A percentile compares a stretch with the other conserved stretches of the same genome.
These are phyloP conservation scores for Lactarius indigo DNA, from an alignment of 768 basidiomycete species.

Conservation along the genomic window DNA sequence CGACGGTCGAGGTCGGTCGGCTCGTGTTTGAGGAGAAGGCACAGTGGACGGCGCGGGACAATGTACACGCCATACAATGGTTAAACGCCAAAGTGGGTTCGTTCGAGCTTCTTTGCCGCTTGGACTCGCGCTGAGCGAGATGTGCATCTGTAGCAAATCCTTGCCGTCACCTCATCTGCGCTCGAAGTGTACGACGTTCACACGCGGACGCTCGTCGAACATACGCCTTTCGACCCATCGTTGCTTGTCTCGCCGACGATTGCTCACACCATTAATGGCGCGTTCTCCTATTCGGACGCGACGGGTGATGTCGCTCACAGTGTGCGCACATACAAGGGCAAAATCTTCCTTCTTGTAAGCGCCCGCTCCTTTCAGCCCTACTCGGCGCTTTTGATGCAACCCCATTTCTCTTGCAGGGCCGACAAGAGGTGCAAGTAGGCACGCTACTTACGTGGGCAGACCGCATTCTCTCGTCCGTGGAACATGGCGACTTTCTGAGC, in stretches of 20 bases:
- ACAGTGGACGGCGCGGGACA: constrained; percentile 56
- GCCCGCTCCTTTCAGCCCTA: not conserved
- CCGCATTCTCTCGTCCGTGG: constrained; percentile 76
- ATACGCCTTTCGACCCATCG: constrained; percentile 53
- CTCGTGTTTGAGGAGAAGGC: constrained; percentile 60
- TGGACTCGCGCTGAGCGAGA: not conserved
- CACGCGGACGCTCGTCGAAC: constrained; percentile 56
- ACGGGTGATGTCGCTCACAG: constrained; percentile 62
- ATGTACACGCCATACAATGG: constrained; percentile 81
- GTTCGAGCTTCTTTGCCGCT: constrained; percentile 26
- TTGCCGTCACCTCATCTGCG: constrained; percentile 51
- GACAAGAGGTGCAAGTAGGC: constrained; percentile 69
- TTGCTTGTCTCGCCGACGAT: constrained; percentile 54
- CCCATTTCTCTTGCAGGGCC: constrained; percentile 43
- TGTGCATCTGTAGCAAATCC: constrained; percentile 53
- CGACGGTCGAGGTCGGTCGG: constrained; percentile 57
- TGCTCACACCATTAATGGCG: constrained; percentile 43
- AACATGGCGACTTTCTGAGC: constrained; percentile 81
- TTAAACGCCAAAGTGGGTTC: constrained; percentile 79
- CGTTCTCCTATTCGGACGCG: constrained; percentile 47
- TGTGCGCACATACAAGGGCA: constrained; percentile 81
- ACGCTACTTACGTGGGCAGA: constrained; percentile 95
- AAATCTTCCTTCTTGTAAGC: constrained; percentile 84
- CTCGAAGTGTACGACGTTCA: constrained; percentile 71
- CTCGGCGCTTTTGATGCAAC: constrained; percentile 11